Evolutionary conservation across 192 early-diverging fungal species (phyloP).

Genomic region (Coemansia sp.): DNA sequence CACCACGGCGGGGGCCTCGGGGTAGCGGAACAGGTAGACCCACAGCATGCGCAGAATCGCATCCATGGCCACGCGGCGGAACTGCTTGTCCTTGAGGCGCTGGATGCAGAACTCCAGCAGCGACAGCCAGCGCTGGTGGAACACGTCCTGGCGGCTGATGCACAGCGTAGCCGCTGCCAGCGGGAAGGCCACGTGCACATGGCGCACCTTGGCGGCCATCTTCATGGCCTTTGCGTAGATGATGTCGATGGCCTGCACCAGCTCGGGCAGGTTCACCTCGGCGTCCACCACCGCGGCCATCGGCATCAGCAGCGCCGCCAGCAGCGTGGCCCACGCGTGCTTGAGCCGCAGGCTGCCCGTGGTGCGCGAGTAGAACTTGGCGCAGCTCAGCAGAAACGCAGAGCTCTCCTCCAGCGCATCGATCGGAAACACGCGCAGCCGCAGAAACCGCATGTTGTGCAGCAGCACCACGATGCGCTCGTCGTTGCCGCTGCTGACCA

Average conservation of each 20-base stretch:
- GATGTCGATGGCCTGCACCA: slow-evolving; percentile 89
- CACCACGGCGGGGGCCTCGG: slow-evolving; percentile 61
- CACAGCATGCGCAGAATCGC: slow-evolving; percentile 84
- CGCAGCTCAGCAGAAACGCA: slow-evolving; percentile 89
- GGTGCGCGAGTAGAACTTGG: slow-evolving; percentile 80
- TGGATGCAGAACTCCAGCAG: slow-evolving; percentile 70
- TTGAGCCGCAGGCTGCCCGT: slow-evolving; percentile 80
- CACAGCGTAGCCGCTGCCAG: slow-evolving; percentile 87
- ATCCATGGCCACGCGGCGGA: slow-evolving; percentile 73
- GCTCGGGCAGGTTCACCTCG: slow-evolving; percentile 93
- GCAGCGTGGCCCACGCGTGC: slow-evolving; percentile 86
- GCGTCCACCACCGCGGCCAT: slow-evolving; percentile 87
- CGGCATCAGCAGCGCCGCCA: slow-evolving; percentile 90
- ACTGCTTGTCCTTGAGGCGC: slow-evolving; percentile 75
- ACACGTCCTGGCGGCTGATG: slow-evolving; percentile 88
- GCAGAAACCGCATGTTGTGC: slow-evolving; percentile 86
- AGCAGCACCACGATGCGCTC: slow-evolving; percentile 84
- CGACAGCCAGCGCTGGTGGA: slow-evolving; percentile 74
- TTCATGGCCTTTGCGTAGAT: slow-evolving; percentile 88
- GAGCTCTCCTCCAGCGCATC: slow-evolving; percentile 91
- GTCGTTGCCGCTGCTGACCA: slow-evolving; percentile 64
- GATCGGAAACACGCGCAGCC: slow-evolving; percentile 93
- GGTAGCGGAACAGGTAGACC: slow-evolving; percentile 92
- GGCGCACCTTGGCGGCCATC: slow-evolving; percentile 85
- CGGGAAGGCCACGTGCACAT: slow-evolving; percentile 78